Evolutionary conservation across 768 basidiomycete species (phyloP), one percentile per base, ranked within the genome.

Genomic region (Ephemerocybe angulata): DNA sequence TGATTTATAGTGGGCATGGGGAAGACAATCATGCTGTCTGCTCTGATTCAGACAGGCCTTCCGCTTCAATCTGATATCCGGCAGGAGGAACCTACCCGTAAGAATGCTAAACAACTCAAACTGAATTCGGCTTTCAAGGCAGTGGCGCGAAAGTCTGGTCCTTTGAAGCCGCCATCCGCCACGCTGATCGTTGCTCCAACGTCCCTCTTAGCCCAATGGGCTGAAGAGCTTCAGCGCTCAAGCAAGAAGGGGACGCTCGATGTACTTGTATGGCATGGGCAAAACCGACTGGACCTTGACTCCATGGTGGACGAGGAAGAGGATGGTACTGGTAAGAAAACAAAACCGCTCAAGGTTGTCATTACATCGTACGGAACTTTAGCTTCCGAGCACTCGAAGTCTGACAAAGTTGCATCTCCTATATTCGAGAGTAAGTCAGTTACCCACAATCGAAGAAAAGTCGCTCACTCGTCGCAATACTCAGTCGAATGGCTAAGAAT

Each of bases 131-230:
- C 83, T 0, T 91, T 92, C 70, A 78, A 80, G 31, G 68, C 81
- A 17, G 69, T 70, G 4, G 61, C 70, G 28, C 70, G 71, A 13
- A 73, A 72, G 54, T 50, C 55, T 50, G 61, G 63, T 33, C 56
- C 67, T 28, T 61, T 64, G 13, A 71, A 66, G 48, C 63, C 65
- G 3, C 74, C 75, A 48, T 78, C 78, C 5, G 88, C 90, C 0
- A 98, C 95, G 3, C 74, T 98, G 5, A 88, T 98, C 37, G 88
- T 98, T 27, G 93, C 93, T 13, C 96, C 96, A 1, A 90, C 95
- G 4, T 93, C 93, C 10, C 75, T 98, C 31, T 76, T 98, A 3
- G 72, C 80, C n/a, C 96, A 98, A 67, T 98, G 96, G 96, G 78
- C 83, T n/a, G 85, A 88, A 40, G 96, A 98, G 65, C 74, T 98